Conservation (phyloP, 2,329 filamentous ascomycete species). For the Calycina herbarum region DNA sequence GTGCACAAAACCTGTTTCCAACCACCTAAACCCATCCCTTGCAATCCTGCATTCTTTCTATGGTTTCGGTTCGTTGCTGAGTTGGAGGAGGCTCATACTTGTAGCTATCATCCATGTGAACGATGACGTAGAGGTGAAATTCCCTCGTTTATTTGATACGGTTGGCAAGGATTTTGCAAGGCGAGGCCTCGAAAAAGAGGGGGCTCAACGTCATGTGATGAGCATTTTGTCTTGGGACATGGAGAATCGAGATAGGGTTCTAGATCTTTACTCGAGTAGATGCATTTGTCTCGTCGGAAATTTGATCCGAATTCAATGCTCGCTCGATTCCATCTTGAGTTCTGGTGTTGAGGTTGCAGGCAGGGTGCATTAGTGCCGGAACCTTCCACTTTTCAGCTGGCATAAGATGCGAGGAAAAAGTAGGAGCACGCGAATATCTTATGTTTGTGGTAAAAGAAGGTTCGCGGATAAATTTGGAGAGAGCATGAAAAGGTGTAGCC, state of each 20-base stretch:
- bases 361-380: too few relatives aligned
- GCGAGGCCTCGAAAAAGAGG: background rate
- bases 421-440: background rate
- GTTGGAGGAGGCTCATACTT: background rate
- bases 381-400: too few relatives aligned
- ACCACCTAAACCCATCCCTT: conserved; percentile 1
- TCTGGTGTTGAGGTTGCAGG: too few relatives aligned
- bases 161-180: background rate
- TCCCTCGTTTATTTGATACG: background rate
- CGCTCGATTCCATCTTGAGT: background rate
- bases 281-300: background rate
- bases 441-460: background rate
- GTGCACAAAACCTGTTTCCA: background rate
- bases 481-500: too few relatives aligned
- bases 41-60: background rate
- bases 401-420: background rate
- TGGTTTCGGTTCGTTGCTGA: background rate
- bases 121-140: background rate
- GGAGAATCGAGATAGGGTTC: background rate
- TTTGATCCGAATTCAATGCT: background rate
- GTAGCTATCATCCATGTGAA: conserved; percentile 2
- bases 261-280: too few relatives aligned
- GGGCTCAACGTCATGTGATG: background rate
- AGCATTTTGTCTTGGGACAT: background rate
- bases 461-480: too few relatives aligned